Conservation (phyloP, 2,329 filamentous ascomycete species). For the Botrytis galanthina region DNA sequence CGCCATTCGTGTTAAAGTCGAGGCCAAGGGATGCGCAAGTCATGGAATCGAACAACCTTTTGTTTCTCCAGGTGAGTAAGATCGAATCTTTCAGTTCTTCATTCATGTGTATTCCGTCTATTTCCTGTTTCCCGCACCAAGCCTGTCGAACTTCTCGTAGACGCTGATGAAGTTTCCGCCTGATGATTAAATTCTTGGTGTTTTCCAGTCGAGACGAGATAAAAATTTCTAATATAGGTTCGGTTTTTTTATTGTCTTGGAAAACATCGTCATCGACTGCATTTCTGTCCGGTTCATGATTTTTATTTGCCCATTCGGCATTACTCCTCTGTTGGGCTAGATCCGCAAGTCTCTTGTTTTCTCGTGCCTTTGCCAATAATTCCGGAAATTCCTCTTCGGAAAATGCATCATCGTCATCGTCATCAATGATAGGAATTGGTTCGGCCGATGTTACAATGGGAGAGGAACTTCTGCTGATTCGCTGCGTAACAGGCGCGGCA, state of each 20-base stretch:
- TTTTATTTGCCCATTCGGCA: constrained; percentile 22
- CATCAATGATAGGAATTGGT: constrained; percentile 8
- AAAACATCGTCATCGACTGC: constrained; percentile 23
- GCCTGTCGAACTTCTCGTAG: constrained; percentile 64
- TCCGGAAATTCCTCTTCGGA: constrained; percentile 38
- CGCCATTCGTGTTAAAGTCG: constrained; percentile 42
- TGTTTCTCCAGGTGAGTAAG: constrained; percentile 77
- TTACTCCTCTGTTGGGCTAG: constrained; percentile 21
- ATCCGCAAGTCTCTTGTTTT: constrained; percentile 31
- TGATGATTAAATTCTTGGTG: constrained; percentile 60
- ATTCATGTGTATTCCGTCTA: constrained; percentile 42
- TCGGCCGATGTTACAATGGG: neutral
- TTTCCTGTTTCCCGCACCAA: constrained; percentile 65
- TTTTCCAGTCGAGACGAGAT: constrained; percentile 65
- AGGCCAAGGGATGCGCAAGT: constrained; percentile 69
- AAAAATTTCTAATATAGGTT: constrained; percentile 55
- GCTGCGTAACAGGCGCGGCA: constrained; percentile 11
- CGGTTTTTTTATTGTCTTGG: constrained; percentile 17
- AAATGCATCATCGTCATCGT: constrained; percentile 31
- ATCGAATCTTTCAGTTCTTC: constrained; percentile 51
- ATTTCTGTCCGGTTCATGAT: constrained; percentile 17
- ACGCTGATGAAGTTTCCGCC: constrained; percentile 63
- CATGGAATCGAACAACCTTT: constrained; percentile 71
- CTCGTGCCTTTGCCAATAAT: constrained; percentile 33
- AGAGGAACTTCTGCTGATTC: constrained; percentile 1